These are phyloP conservation scores for Sporisorium exsertum DNA, from an alignment of 1,284 basidiomycete species.

Conservation along the genomic window DNA sequence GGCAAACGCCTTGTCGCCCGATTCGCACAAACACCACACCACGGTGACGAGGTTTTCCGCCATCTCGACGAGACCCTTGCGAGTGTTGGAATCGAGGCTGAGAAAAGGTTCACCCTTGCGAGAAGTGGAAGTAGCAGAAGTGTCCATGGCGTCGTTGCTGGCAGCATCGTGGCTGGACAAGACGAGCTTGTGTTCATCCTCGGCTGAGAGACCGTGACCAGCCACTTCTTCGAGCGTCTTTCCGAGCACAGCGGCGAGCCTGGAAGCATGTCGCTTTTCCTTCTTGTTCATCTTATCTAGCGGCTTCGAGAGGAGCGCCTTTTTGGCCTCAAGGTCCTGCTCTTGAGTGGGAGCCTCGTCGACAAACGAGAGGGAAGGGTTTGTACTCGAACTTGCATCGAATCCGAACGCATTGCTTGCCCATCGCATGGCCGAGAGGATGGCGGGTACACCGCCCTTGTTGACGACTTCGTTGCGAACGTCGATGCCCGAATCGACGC, in stretches of 20 bases:
- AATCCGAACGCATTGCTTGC: constrained; percentile 51
- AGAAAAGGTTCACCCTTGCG: constrained; percentile 39
- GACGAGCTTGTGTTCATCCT: constrained; percentile 34
- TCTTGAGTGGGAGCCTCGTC: constrained; percentile 32
- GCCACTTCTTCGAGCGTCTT: constrained; percentile 38
- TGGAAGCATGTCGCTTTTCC: constrained; percentile 64
- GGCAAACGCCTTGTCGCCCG: constrained; percentile 52
- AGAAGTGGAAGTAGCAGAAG: background rate
- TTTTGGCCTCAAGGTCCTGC: constrained; percentile 45
- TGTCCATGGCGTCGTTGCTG: constrained; percentile 19
- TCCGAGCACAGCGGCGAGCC: constrained; percentile 50
- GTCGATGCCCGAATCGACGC: constrained; percentile 59
- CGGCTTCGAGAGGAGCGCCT: constrained; percentile 52
- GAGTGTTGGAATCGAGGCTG: constrained; percentile 41
- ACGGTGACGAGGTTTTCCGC: constrained; percentile 56
- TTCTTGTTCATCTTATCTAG: constrained; percentile 68
- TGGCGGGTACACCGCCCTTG: constrained; percentile 49
- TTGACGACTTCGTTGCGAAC: constrained; percentile 54
- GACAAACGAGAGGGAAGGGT: constrained; percentile 27
- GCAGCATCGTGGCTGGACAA: constrained; percentile 1
- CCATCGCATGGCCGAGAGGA: constrained; percentile 56
- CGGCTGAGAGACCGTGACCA: constrained; percentile 32
- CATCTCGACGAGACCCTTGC: constrained; percentile 55
- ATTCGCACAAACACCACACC: constrained; percentile 53
- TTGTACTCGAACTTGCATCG: constrained; percentile 16